Evolutionary conservation across 371 early-diverging fungal species (phyloP).

Genomic region (Mortierella polycephala): DNA sequence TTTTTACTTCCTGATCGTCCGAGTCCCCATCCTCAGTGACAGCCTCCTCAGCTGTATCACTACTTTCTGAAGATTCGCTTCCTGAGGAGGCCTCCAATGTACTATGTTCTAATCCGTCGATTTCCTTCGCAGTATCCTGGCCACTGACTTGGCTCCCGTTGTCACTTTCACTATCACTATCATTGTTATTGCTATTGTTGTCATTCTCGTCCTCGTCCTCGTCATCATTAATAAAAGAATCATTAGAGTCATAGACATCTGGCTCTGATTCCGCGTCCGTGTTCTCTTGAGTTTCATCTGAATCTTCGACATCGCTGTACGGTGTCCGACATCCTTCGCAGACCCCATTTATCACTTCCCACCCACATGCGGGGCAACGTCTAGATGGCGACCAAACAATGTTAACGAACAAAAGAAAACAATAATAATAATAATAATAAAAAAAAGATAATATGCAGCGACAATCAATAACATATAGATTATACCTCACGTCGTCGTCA

Average conservation of each 20-base stretch:
- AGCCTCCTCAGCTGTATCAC: neutral
- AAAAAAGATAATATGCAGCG: neutral
- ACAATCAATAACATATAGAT: neutral
- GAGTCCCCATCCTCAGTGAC: neutral
- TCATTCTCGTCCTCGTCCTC: neutral
- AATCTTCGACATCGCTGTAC: constrained; percentile 40
- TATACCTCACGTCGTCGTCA: constrained; percentile 50
- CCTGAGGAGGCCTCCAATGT: neutral
- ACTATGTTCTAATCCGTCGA: too few species aligned
- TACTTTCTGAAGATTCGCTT: neutral
- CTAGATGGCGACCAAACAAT: constrained; percentile 11
- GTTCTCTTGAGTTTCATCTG: constrained; percentile 37
- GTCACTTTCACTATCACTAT: neutral
- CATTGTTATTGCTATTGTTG: neutral
- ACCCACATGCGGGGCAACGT: constrained; percentile 45
- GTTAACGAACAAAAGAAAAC: neutral
- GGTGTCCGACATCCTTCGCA: constrained; percentile 33
- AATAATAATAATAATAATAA: neutral
- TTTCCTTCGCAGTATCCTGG: too few species aligned
- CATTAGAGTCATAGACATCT: constrained; percentile 47
- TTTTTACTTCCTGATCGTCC: neutral
- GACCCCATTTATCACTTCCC: constrained; percentile 40
- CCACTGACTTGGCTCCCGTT: neutral
- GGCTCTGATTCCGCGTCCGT: constrained; percentile 34
- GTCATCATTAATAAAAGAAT: constrained; percentile 49